These are phyloP conservation scores for Ceratobasidium sp. DNA, from an alignment of 1,284 basidiomycete genomes.

Conservation along the genomic window DNA sequence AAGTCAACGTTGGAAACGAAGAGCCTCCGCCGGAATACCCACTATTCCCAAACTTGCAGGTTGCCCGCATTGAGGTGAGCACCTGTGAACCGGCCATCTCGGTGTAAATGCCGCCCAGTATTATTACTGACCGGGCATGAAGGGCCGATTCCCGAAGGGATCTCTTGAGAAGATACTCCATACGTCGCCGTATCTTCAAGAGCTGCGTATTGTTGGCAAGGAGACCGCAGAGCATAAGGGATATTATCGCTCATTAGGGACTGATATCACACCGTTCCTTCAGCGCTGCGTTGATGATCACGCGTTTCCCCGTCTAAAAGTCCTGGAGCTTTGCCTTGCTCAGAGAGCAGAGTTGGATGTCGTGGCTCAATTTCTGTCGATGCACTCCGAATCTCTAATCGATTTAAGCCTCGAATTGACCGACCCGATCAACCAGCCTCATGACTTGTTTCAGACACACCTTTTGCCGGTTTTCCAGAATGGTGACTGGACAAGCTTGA, in stretches of 20 bases:
- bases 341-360: not conserved
- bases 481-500: not conserved
- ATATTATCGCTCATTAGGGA: not conserved
- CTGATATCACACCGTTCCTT: conserved; percentile 8
- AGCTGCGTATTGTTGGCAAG: conserved; percentile 16
- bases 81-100: not conserved
- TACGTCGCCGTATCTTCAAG: conserved; percentile 21
- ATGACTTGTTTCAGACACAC: not conserved
- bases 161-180: conserved; percentile 17
- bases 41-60: conserved; percentile 20
- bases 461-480: conserved; percentile 18
- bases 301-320: not conserved
- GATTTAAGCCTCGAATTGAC: not conserved
- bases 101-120: not conserved
- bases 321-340: conserved; percentile 1
- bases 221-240: conserved; percentile 11
- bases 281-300: not conserved
- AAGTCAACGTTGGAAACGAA: not conserved
- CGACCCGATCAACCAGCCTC: not conserved
- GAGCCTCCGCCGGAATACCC: not conserved
- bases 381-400: not conserved
- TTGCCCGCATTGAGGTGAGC: conserved; percentile 13
- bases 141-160: conserved; percentile 3
- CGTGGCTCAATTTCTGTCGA: not conserved
- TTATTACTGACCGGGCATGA: not conserved